phyloP scores from a whole-genome alignment of 768 basidiomycete genomes.

The Termitomyces sp. region DNA sequence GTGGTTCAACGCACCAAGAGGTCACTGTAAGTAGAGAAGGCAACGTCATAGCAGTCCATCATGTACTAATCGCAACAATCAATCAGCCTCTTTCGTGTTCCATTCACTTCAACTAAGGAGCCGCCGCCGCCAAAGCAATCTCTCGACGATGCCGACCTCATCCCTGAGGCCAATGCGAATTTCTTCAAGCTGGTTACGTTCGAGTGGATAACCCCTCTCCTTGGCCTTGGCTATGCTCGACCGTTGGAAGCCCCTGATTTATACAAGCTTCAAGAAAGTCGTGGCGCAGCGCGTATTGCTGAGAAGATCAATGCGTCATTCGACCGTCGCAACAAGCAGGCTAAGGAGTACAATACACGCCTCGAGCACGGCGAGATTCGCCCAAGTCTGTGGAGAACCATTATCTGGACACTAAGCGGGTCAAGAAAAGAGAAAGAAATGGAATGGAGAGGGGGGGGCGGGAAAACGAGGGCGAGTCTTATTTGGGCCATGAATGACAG shows the following conservation, averaged over 20 bases:
- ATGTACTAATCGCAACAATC: too few relatives aligned
- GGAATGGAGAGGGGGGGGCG: constrained; percentile 57
- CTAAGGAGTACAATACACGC: constrained; percentile 64
- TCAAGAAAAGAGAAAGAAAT: constrained; percentile 50
- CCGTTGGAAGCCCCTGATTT: constrained; percentile 79
- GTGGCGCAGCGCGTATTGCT: constrained; percentile 55
- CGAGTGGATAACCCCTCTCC: constrained; percentile 67
- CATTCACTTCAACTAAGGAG: constrained; percentile 31
- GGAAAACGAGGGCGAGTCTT: constrained; percentile 58
- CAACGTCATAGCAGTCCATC: not conserved
- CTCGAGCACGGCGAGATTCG: constrained; percentile 59
- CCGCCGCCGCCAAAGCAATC: constrained; percentile 43
- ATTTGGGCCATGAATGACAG: constrained; percentile 70
- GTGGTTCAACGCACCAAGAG: constrained; percentile 7
- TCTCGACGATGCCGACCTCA: constrained; percentile 51
- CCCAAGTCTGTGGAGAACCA: constrained; percentile 42
- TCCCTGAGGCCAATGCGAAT: constrained; percentile 63
- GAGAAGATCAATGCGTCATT: constrained; percentile 60
- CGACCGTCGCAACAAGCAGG: constrained; percentile 46
- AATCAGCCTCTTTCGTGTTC: constrained; percentile 27
- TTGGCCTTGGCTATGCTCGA: constrained; percentile 71
- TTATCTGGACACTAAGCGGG: constrained; percentile 60
- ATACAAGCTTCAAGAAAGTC: constrained; percentile 66
- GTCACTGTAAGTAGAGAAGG: constrained; percentile 1
- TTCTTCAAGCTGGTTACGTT: constrained; percentile 61